Evolutionary conservation across 306 rosid genomes (phyloP), one percentile per base, ranked within the genome.

Genomic region (Cicer judaicum): DNA sequence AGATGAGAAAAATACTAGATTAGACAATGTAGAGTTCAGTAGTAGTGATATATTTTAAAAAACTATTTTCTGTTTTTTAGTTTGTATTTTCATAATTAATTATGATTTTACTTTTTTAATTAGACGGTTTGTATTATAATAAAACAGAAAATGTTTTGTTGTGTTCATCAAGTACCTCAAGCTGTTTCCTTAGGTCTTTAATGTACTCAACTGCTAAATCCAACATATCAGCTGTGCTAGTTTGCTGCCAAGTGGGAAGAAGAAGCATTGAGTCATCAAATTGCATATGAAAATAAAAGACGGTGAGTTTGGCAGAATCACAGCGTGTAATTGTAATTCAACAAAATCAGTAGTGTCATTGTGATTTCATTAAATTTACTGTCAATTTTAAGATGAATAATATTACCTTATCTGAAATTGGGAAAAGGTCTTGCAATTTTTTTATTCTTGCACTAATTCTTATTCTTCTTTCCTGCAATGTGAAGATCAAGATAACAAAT

Each of bases 151-250:
- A 16, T 64, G 7, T n/a, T 12, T 64, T 8, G 15, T 29, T 8
- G 15, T 29, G 34, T 49, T 68, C 70, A 39, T 46, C 7, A 57
- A 47, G 46, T 91, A 91, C 98, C 98, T 93, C 55, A 9, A 93
- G 90, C 76, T 91, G 84, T 79, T 88, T 84, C 88, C 89, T 89
- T 39, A 93, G 84, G 60, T 80, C 89, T 81, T 88, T 93, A 49
- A 93, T 91, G 82, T 84, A 85, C 43, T 84, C 90, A 70, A 87
- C 88, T 1, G 91, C 92, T 83, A 83, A 63, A 63, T 93, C 98
- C 80, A 93, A 82, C 97, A 84, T 89, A 40, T 93, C 97, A 39
- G 97, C 86, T 34, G 92, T 91, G 89, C 82, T 91, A 42, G 88
- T 85, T 87, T 88, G 97, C 98, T 93, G 92, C 73, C 59, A 78